Evolutionary conservation across 805 yeast species (phyloP).

Genomic region (Isabelozyma heimii): DNA sequence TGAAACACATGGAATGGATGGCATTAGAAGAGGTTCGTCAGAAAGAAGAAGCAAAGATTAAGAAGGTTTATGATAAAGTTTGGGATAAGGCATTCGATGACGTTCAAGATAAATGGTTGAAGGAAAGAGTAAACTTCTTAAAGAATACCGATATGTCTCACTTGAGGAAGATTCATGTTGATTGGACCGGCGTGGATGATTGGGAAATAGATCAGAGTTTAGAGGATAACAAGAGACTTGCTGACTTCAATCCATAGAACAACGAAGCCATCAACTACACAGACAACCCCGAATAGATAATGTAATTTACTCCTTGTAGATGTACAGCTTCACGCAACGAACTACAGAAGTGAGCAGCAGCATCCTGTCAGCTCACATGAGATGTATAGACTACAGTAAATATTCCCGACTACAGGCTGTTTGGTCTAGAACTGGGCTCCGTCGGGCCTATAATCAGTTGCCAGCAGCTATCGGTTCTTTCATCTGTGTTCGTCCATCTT

Average conservation of each 20-base stretch:
- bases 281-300: too few relatives aligned
- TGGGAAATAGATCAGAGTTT: slow-evolving; percentile 26
- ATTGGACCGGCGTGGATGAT: slow-evolving; percentile 67
- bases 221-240: slow-evolving; percentile 32
- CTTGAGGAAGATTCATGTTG: slow-evolving; percentile 51
- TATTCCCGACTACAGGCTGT: too few relatives aligned
- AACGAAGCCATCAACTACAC: background rate
- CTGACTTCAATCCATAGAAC: slow-evolving; percentile 38
- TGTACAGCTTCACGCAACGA: too few relatives aligned
- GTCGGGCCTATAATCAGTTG: too few relatives aligned
- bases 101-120: slow-evolving; percentile 68
- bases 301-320: too few relatives aligned
- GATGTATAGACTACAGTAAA: too few relatives aligned
- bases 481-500: too few relatives aligned
- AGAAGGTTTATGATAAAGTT: slow-evolving; percentile 62
- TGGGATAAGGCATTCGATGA: slow-evolving; percentile 81
- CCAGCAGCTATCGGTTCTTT: too few relatives aligned
- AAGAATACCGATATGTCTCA: slow-evolving; percentile 69
- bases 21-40: slow-evolving; percentile 72
- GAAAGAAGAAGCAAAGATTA: slow-evolving; percentile 59
- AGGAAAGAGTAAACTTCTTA: slow-evolving; percentile 67
- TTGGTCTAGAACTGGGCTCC: too few relatives aligned
- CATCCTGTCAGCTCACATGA: too few relatives aligned
- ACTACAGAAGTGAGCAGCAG: too few relatives aligned
- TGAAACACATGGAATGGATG: slow-evolving; percentile 82